Evolutionary conservation across 2,329 filamentous ascomycete genomes (phyloP), one percentile per base, ranked within the genome.

Genomic region (Graphium sp.): DNA sequence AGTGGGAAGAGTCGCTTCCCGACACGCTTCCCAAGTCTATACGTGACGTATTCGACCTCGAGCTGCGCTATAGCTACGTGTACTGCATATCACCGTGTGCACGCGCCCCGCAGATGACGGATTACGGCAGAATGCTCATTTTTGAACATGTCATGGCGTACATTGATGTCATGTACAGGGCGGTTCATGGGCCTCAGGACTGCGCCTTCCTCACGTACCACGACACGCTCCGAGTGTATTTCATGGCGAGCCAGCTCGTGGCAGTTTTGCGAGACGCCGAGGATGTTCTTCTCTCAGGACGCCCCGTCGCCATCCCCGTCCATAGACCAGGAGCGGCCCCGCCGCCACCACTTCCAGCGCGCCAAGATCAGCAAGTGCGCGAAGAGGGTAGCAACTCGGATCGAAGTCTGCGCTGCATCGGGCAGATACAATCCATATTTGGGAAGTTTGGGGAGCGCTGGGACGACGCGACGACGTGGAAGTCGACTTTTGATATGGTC

Each of bases 61-160:
- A 98, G 46, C 54, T 91, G 23, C 67, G 87, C 26, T 95, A 93
- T 55, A 91, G 82, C 44, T 89, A 83, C 41, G 77, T 93, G 15
- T 83, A 94, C 47, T 80, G 87, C 32, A 65, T 94, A 6, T 83
- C 83, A 1, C 82, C 84, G 1, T 85, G 78, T 20, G 70, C 74
- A 2, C 65, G 77, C 25, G 72, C 79, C 4, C 79, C 81, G 0
- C 60, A 67, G 14, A 72, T 85, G 28, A 75, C 72, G 4, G 68
- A 82, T 25, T 83, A 87, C 45, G 78, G 75, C 21, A 79, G 83
- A 35, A 61, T 74, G 18, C 60, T 92, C 15, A 80, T 93, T 22
- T 92, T 92, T 46, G 83, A 93, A 46, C 76, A 89, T 42, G 75
- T 75, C 37, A 72, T 87, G 38, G 67, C 75, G n/a, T 94, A 89